Evolutionary conservation across 306 rosid genomes (phyloP), one percentile per base, ranked within the genome.

Genomic region (Lathyrus oleraceus): DNA sequence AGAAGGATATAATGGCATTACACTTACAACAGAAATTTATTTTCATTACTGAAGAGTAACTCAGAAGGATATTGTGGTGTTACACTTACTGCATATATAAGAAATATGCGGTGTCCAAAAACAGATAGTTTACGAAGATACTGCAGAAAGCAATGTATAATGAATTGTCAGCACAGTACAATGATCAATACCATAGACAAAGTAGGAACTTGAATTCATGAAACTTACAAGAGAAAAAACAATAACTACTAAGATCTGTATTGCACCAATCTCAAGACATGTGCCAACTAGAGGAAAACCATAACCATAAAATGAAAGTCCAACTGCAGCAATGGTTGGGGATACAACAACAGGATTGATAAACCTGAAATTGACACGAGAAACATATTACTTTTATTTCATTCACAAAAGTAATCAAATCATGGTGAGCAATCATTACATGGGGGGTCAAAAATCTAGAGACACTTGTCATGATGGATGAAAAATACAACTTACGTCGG

Each of bases 301-400:
- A 73, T 91, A 95, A 76, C 91, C 84, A 73, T 83, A 95, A 83
- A 95, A 95, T 23, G 99, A 91, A 85, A 95, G 99, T 72, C 99
- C 99, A 76, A 95, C 97, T 45, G 99, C 99, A 74, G 99, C 99
- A 86, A 95, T 85, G 40, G 99, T 95, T 44, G 99, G 99, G 74
- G 99, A 69, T 71, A 95, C 96, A 57, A 95, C 99, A 73, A 95
- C 99, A 3, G 99, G 99, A 84, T 95, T 89, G 87, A 95, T 87
- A 79, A 89, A 83, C 95, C 99, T 95, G 89, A 86, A 88, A 84
- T 53, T 81, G 9, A 72, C 40, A 73, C 42, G 66, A 6, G 59
- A 45, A 52, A 74, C 2, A 32, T 54, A 12, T 11, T 57, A 17
- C 12, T 51, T 51, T 59, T 43, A 43, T 52, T 67, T 67, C 61